phyloP scores from a whole-genome alignment of 1,139 yeast species.

The Kodamaea sp. region DNA sequence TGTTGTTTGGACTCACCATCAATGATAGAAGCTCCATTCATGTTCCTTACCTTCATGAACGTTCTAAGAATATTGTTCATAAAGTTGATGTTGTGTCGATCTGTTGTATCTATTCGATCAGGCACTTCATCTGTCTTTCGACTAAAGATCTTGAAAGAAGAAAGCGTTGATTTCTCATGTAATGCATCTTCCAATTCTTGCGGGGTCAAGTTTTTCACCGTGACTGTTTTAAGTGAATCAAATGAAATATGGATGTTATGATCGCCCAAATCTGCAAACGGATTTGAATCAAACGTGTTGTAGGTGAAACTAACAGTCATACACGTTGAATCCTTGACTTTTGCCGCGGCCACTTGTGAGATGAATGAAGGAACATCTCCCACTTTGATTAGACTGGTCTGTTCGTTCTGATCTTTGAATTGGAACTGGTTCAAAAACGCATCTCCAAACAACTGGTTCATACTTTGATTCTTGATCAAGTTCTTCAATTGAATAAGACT shows the following conservation, averaged over 20 bases:
- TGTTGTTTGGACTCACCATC: conserved; percentile 6
- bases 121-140: conserved; percentile 3
- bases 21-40: conserved; percentile 26
- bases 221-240: conserved; percentile 24
- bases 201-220: conserved; percentile 21
- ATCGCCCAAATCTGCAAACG: conserved; percentile 25
- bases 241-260: conserved; percentile 25
- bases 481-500: conserved; percentile 9
- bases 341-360: not conserved
- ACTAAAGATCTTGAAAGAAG: conserved; percentile 31
- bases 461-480: conserved; percentile 8
- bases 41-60: conserved; percentile 31
- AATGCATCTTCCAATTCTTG: conserved; percentile 26
- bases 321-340: conserved; percentile 20
- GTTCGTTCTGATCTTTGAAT: conserved; percentile 15
- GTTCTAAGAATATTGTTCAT: conserved; percentile 30
- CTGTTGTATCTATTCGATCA: conserved; percentile 19
- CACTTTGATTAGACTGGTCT: conserved; percentile 9
- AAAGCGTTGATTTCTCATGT: conserved; percentile 24
- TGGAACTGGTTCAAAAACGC: conserved; percentile 11
- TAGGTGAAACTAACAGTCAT: conserved; percentile 36
- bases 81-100: conserved; percentile 33
- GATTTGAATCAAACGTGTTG: conserved; percentile 32
- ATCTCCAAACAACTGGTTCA: conserved; percentile 13
- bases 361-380: conserved; percentile 12